phyloP scores from a whole-genome alignment of 225 moss, liverwort and hornwort genomes.

The Anthoceros angustus region DNA sequence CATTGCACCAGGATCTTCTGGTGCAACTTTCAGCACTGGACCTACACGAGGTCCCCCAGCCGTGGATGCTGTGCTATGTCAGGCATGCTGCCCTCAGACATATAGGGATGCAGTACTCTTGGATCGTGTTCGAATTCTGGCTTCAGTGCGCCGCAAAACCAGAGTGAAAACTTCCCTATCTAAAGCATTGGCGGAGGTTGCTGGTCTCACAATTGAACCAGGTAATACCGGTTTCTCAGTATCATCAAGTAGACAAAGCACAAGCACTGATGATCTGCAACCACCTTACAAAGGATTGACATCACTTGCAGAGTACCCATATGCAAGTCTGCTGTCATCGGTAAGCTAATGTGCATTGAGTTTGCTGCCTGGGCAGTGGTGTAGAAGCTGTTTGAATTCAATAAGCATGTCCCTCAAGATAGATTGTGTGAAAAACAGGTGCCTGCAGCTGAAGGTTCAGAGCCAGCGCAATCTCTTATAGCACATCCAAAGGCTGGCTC shows the following conservation, averaged over 20 bases:
- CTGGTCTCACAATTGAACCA: neutral
- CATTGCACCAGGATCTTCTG: slow-evolving; percentile 8
- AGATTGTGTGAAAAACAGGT: slow-evolving; percentile 26
- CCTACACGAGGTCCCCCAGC: slow-evolving; percentile 4
- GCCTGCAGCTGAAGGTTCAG: slow-evolving; percentile 38
- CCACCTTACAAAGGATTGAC: slow-evolving; percentile 39
- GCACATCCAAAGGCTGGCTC: slow-evolving; percentile 36
- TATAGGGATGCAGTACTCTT: neutral
- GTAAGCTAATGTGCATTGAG: slow-evolving; percentile 35
- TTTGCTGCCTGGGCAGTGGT: neutral
- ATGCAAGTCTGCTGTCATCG: slow-evolving; percentile 62
- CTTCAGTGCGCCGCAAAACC: neutral
- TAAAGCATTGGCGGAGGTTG: neutral
- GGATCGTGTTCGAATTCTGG: neutral
- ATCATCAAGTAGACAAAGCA: slow-evolving; percentile 5
- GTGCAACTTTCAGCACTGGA: slow-evolving; percentile 11
- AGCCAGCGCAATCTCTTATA: slow-evolving; percentile 56
- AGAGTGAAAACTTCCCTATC: neutral
- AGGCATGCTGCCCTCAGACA: neutral
- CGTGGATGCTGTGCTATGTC: neutral
- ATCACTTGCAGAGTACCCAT: slow-evolving; percentile 77
- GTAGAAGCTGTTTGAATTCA: neutral
- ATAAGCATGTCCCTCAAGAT: neutral
- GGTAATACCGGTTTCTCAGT: slow-evolving; percentile 6
- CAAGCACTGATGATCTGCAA: slow-evolving; percentile 22